A percentile compares a stretch with the other conserved stretches of the same genome.
phyloP scores from a whole-genome alignment of 2,329 filamentous ascomycete genomes.

The Gaeumannomyces sp. region DNA sequence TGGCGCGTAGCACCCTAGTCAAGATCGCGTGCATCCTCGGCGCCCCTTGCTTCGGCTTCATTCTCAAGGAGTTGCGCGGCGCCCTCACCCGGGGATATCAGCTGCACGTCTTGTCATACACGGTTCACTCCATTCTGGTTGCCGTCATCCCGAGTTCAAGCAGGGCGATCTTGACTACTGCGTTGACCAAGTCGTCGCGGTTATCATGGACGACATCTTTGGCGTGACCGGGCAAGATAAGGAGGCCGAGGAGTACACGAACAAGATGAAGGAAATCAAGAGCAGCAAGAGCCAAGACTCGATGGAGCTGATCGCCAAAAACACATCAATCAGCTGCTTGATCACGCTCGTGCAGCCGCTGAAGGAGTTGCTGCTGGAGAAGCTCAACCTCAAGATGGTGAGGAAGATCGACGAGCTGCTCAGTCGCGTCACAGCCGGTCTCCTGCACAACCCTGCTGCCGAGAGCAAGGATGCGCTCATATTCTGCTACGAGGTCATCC shows the following conservation, averaged over 20 bases:
- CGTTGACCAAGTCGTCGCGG: conserved; percentile 65
- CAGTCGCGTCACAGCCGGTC: conserved; percentile 72
- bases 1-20: conserved; percentile 80
- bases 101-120: conserved; percentile 90
- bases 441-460: conserved; percentile 74
- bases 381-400: conserved; percentile 73
- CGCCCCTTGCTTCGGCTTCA: conserved; percentile 77
- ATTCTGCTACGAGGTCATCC: conserved; percentile 92
- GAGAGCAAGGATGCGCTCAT: conserved; percentile 77
- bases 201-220: conserved; percentile 98
- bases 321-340: conserved; percentile 67
- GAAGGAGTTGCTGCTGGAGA: conserved; percentile 72
- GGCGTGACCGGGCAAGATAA: conserved; percentile 90
- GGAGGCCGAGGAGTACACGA: conserved; percentile 91
- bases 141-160: conserved; percentile 62
- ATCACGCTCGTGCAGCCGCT: conserved; percentile 72
- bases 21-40: conserved; percentile 79
- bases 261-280: conserved; percentile 95
- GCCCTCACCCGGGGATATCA: conserved; percentile 85
- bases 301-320: conserved; percentile 85
- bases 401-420: conserved; percentile 89
- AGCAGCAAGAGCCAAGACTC: conserved; percentile 98
- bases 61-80: conserved; percentile 83
- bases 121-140: conserved; percentile 85
- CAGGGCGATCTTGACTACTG: conserved; percentile 90